A percentile compares a stretch with the other conserved stretches of the same genome.
phyloP scores from a whole-genome alignment of 1,139 yeast genomes.

The Taphrina populina region DNA sequence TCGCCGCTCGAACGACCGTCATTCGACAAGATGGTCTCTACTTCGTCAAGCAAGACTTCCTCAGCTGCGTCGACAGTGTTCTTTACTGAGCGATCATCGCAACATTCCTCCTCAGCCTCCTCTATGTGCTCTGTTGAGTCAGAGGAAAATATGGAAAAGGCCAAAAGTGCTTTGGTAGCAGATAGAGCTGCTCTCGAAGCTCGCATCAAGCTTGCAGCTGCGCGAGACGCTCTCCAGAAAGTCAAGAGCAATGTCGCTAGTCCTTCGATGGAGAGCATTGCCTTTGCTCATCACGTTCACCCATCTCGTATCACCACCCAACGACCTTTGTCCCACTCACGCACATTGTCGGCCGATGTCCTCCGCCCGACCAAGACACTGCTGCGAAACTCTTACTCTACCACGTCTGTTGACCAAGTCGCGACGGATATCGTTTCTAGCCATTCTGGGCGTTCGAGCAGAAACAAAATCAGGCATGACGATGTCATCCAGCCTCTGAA shows the following conservation, averaged over 20 bases:
- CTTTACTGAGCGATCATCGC: constrained; percentile 11
- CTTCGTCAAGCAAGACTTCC: constrained; percentile 1
- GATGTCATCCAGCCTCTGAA: constrained; percentile 3
- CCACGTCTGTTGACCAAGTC: background rate
- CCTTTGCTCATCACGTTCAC: no score
- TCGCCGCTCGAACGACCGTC: constrained; percentile 6
- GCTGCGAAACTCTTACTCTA: constrained; percentile 4
- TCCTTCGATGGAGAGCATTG: background rate
- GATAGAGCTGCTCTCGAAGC: constrained; percentile 22
- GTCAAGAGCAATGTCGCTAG: constrained; percentile 13
- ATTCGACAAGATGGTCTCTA: background rate
- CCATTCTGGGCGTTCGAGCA: constrained; percentile 3
- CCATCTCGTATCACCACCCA: background rate
- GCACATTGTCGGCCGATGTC: background rate
- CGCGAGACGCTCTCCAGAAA: constrained; percentile 21
- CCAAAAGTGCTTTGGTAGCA: constrained; percentile 11
- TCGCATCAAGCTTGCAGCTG: constrained; percentile 22
- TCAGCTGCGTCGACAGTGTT: background rate
- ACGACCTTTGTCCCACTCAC: background rate
- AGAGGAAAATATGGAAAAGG: constrained; percentile 10
- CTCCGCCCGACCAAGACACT: background rate
- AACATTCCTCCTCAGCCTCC: constrained; percentile 6
- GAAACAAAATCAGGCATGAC: background rate
- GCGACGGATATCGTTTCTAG: background rate
- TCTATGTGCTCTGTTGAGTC: constrained; percentile 10